A percentile compares a stretch with the other conserved stretches of the same genome.
These are phyloP conservation scores for Salix viminalis DNA, from an alignment of 345 rosid genomes.

Conservation along the genomic window DNA sequence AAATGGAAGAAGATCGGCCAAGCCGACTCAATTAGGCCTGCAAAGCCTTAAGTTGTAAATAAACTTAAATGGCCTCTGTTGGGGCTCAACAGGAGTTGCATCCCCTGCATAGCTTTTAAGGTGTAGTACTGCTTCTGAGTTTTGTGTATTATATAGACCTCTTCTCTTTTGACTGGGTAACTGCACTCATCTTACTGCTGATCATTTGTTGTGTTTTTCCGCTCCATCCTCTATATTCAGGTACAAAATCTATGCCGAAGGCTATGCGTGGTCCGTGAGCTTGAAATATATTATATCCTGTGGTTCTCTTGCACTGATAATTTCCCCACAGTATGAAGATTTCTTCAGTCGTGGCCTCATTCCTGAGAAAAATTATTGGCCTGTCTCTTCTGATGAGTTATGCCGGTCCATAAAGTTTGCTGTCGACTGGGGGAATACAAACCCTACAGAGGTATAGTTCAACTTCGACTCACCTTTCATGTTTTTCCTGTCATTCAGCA, in stretches of 20 bases:
- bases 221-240: constrained; percentile 26
- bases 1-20: background rate
- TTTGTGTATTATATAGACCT: background rate
- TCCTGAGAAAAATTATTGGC: constrained; percentile 75
- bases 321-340: constrained; percentile 78
- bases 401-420: constrained; percentile 68
- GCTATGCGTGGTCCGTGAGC: constrained; percentile 96
- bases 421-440: constrained; percentile 80
- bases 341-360: constrained; percentile 82
- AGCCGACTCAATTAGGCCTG: background rate
- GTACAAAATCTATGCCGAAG: constrained; percentile 95
- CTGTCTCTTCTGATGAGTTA: constrained; percentile 54
- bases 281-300: constrained; percentile 86
- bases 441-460: constrained; percentile 52
- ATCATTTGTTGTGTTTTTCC: background rate
- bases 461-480: background rate
- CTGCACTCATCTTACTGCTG: background rate
- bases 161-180: background rate
- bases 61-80: background rate
- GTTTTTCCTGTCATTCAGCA: background rate
- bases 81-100: background rate
- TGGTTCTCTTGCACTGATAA: constrained; percentile 69
- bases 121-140: background rate
- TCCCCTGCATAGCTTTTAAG: background rate
- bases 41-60: background rate